Conservation (phyloP, 352 stramenopile genomes). For the Elongisporangium anandrum region DNA sequence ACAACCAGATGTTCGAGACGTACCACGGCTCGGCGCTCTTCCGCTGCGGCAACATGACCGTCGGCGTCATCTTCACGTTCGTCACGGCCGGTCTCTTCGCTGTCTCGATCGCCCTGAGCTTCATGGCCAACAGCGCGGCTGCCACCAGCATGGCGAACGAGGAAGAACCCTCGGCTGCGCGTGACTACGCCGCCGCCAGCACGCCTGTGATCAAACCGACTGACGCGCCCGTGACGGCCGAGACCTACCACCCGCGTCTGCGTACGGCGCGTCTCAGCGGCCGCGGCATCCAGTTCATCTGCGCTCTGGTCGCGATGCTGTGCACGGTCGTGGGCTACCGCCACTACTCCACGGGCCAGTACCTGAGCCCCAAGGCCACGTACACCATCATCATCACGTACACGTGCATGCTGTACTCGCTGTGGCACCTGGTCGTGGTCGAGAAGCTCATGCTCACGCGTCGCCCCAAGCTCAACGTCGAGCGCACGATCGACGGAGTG, state of each 20-base stretch:
- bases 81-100: constrained; percentile 30
- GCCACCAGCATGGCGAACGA: constrained; percentile 18
- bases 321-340: constrained; percentile 29
- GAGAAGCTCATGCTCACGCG: constrained; percentile 35
- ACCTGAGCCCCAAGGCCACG: constrained; percentile 31
- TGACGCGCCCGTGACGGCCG: constrained; percentile 6
- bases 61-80: constrained; percentile 34
- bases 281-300: constrained; percentile 28
- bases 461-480: constrained; percentile 19
- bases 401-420: constrained; percentile 31
- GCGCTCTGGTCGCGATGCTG: constrained; percentile 22
- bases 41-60: constrained; percentile 36
- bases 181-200: constrained; percentile 17
- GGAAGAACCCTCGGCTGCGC: constrained; percentile 17
- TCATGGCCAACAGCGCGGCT: constrained; percentile 13
- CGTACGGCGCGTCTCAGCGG: constrained; percentile 21
- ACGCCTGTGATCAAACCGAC: constrained; percentile 21
- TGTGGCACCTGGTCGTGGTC: constrained; percentile 36
- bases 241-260: constrained; percentile 22
- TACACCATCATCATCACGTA: constrained; percentile 41
- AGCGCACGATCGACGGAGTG: constrained; percentile 29
- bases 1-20: constrained; percentile 36
- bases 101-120: constrained; percentile 27
- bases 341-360: constrained; percentile 44
- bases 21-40: constrained; percentile 38